These are phyloP conservation scores for Elasticomyces elasticus DNA, from an alignment of 495 filamentous ascomycete genomes.

Conservation along the genomic window DNA sequence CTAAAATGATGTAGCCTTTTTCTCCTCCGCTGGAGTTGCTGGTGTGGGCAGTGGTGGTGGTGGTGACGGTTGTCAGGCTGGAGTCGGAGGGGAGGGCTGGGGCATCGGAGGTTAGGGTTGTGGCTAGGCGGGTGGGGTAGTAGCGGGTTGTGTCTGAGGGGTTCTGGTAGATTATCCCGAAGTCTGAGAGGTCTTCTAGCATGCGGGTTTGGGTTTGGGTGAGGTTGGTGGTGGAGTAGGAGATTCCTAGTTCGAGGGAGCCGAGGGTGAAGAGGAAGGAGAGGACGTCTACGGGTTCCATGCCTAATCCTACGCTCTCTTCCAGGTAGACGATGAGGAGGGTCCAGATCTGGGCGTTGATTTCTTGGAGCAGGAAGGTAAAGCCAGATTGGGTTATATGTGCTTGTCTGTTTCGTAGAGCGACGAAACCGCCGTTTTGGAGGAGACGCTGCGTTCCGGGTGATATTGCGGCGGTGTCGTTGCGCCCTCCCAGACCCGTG, in stretches of 20 bases:
- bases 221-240: constrained; percentile 72
- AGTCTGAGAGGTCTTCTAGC: constrained; percentile 74
- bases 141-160: constrained; percentile 48
- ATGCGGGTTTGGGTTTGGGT: constrained; percentile 74
- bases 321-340: constrained; percentile 88
- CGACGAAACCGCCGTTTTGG: constrained; percentile 68
- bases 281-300: constrained; percentile 86
- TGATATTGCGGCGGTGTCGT: constrained; percentile 52
- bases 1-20: constrained; percentile 84
- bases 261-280: constrained; percentile 95
- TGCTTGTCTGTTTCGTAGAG: constrained; percentile 37
- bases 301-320: constrained; percentile 62
- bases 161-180: constrained; percentile 78
- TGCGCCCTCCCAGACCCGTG: constrained; percentile 42
- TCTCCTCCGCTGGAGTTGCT: constrained; percentile 19
- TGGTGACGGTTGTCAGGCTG: constrained; percentile 38
- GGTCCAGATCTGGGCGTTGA: constrained; percentile 94
- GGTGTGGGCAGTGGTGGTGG: constrained; percentile 32
- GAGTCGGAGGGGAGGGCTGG: constrained; percentile 51
- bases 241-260: constrained; percentile 78
- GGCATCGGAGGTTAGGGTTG: constrained; percentile 82
- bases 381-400: constrained; percentile 87
- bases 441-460: constrained; percentile 74
- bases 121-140: constrained; percentile 90
- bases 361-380: constrained; percentile 85